Base-by-base conservation (phyloP, 106 monocot genomes). In the Gastrodia elata region DNA sequence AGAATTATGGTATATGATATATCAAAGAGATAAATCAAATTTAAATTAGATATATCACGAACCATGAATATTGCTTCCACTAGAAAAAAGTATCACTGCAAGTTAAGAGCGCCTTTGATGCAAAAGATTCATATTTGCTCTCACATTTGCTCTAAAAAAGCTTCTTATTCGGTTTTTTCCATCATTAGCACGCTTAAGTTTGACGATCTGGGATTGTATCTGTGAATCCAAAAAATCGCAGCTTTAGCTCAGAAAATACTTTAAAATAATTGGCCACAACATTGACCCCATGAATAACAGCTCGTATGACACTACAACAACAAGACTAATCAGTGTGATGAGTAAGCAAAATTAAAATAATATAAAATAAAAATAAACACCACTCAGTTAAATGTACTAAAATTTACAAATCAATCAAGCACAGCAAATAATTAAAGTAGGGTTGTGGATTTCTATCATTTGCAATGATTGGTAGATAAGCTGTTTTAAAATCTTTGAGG, bases 61-160 rank as follows among this genome's bases (percentile, higher is more conserved):
- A 90, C 90, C 90, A 48, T 82, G 76, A 61, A 81, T 65, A 69
- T 48, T 83, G 73, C 76, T 85, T 75, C 85, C 83, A 41, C 73
- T 77, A 70, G 52, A 74, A 78, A n/a, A 71, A 14, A 65, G 82
- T 70, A 85, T 85, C 84, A 52, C 58, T 71, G 64, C 71, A 69
- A 58, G 44, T 46, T n/a, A 85, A 57, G 46, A 76, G 76, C 59
- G 76, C 26, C 69, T 81, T 91, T 65, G 82, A 75, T 74, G 68
- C 61, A 68, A 81, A 77, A 83, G 38, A 79, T 74, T 89, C 86
- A 73, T 83, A 84, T 70, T 84, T 90, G 39, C 69, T 68, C 74
- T 90, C 27, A 71, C 36, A 48, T 68, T 35, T 57, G 55, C 38
- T 74, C 83, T 85, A 7, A 71, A 20, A 56, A 55, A 69, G 71